Evolutionary conservation across 805 yeast genomes (phyloP), one percentile per base, ranked within the genome.

Genomic region (Saccharomycopsis fodiens): DNA sequence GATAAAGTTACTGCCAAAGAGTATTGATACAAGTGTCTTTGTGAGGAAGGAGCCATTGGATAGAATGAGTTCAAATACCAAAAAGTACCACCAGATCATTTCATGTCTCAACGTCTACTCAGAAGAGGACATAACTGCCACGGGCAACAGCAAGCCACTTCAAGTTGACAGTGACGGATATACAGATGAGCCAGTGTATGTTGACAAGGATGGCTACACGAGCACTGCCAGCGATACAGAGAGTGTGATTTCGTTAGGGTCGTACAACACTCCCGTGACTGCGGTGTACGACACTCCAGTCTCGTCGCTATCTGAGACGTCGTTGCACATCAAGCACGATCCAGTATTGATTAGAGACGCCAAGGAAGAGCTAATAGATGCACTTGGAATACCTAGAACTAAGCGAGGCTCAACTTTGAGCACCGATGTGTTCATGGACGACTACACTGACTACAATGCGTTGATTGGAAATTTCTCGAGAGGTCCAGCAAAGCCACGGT

Each of bases 321-420:
- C 44, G 7, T 17, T 16, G 5, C 22, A 16, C 13, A 19, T 31
- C 15, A 23, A 41, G 34, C 16, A 3, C 7, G 35, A 39, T 27
- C 17, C 19, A 30, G 36, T 32, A 19, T 6, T 17, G 17, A 32
- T 32, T 15, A 40, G 31, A 27, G 43, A 40, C 40, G 16, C 42
- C n/a, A 49, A 46, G 37, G 37, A 40, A 20, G 42, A 38, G n/a
- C 30, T 50, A 2, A 42, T 50, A 8, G 27, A 39, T 3, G 51
- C 39, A 12, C 35, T 50, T 10, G 50, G 48, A 7, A 39, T 50
- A 7, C 53, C 53, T 22, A 42, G 53, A 42, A 50, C 44, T 19
- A 39, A 39, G 16, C 35, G 51, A 40, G 51, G 53, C 7, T 50
- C 53, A 20, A 25, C 43, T 16, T 29, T 45, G 10, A 15, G 40